Base-by-base conservation (phyloP, 208 protist genomes). In the Wallacemonas collosoma region DNA sequence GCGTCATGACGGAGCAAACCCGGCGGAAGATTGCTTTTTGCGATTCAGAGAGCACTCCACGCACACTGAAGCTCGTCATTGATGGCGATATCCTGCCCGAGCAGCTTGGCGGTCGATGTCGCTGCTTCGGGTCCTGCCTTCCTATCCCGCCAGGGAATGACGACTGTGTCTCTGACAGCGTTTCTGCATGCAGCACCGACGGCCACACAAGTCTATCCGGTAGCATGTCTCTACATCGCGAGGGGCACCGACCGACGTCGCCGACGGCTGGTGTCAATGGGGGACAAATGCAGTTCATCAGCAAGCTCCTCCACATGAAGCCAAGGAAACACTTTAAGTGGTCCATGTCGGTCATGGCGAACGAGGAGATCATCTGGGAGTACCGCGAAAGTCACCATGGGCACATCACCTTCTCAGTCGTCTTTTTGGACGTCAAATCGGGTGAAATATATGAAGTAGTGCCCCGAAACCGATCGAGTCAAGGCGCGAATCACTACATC, bases 311-410 rank as follows among this genome's bases (percentile, higher is more conserved):
- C 5, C 40, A 66, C 11, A 14, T 94, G 1, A 41, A 15, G 35
- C 58, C 83, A 40, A 72, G 76, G 35, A 73, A 64, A 9, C 72
- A 77, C 40, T 48, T 68, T 17, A 83, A 63, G 12, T 55, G 88
- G 14, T 71, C 73, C 14, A 80, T 87, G 47, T 65, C 76, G 2
- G 73, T 94, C 61, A 41, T 66, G 11, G 50, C 54, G 2, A 11
- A 53, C 41, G 79, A 85, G 9, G 89, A 91, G 47, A 65, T 91
- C 36, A 76, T 87, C 43, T 94, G 89, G 86, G 86, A 91, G 65
- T 94, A 90, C 61, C 55, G 47, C 11, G 81, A 86, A 38, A 68
- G 75, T 64, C 51, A 77, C 17, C 40, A 81, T 55, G 62, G 62
- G n/a, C 56, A 68, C 39, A 73, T 90, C 17, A 62, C 51, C 11